A percentile compares a stretch with the other conserved stretches of the same genome.
Evolutionary conservation across 768 basidiomycete species (phyloP).

Genomic region (Russula sp.): DNA sequence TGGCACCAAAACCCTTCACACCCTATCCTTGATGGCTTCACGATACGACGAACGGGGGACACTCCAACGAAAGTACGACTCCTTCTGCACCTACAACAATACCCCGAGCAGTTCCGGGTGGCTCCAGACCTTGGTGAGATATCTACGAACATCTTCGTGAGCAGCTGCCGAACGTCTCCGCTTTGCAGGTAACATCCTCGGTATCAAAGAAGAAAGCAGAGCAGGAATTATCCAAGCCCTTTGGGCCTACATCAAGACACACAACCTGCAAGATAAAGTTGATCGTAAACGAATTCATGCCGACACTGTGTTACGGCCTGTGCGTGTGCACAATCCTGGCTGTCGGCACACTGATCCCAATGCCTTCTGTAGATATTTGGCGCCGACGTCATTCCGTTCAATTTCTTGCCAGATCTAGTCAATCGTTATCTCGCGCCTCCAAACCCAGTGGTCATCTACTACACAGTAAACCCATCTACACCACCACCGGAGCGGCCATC

Average conservation of each 20-base stretch:
- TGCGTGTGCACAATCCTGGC: conserved; percentile 28
- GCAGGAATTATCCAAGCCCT: conserved; percentile 72
- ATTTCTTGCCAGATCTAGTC: conserved; percentile 75
- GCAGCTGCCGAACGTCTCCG: not conserved
- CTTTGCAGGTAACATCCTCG: conserved; percentile 50
- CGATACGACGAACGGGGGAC: conserved; percentile 76
- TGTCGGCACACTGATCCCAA: conserved; percentile 1
- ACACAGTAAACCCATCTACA: conserved; percentile 55
- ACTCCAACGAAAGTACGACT: conserved; percentile 68
- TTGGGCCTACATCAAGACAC: conserved; percentile 89
- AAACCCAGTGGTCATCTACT: conserved; percentile 76
- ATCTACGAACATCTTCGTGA: not conserved
- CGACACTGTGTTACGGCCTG: conserved; percentile 60
- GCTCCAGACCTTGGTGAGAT: conserved; percentile 59
- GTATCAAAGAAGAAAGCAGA: conserved; percentile 79
- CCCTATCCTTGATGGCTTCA: conserved; percentile 78
- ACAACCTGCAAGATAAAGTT: conserved; percentile 75
- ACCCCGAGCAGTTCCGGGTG: conserved; percentile 80
- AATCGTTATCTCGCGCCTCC: conserved; percentile 72
- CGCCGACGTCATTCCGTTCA: conserved; percentile 63
- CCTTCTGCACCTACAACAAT: conserved; percentile 81
- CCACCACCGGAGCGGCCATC: conserved; percentile 52
- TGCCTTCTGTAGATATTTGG: conserved; percentile 51
- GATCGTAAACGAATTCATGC: conserved; percentile 64
- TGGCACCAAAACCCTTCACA: conserved; percentile 56